Percentiles rank a stretch among this genome's conserved stretches.
Evolutionary conservation across 768 basidiomycete species (phyloP).

Genomic region (Auriscalpium vulgare): DNA sequence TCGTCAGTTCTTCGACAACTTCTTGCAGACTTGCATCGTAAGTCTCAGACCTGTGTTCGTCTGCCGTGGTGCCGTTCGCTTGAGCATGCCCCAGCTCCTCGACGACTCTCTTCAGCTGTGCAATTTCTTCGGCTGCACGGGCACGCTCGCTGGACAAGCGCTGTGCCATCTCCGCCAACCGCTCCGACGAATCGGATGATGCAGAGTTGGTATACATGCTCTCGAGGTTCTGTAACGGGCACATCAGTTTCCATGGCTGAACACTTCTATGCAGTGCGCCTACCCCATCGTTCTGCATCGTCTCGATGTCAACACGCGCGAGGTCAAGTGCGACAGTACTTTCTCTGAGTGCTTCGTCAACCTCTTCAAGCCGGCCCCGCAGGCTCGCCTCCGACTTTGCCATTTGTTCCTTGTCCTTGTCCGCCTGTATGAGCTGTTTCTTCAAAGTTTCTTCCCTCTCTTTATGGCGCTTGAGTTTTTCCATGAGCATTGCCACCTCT

Average conservation of each 20-base stretch:
- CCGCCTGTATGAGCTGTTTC: constrained; percentile 61
- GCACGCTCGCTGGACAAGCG: constrained; percentile 43
- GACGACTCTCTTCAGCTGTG: constrained; percentile 40
- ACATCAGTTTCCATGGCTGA: constrained; percentile 30
- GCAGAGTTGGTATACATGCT: constrained; percentile 35
- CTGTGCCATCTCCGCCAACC: constrained; percentile 39
- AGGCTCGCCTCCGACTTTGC: constrained; percentile 53
- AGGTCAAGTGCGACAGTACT: constrained; percentile 83
- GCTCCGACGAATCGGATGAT: constrained; percentile 24
- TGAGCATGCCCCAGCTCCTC: constrained; percentile 19
- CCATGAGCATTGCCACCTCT: constrained; percentile 59
- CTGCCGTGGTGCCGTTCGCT: background rate
- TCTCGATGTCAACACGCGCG: constrained; percentile 85
- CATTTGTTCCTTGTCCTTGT: constrained; percentile 57
- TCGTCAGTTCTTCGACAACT: constrained; percentile 4
- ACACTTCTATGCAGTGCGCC: too few species aligned
- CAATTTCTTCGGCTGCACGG: constrained; percentile 49
- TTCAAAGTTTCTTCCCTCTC: constrained; percentile 66
- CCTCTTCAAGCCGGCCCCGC: constrained; percentile 66
- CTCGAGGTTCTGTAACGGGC: constrained; percentile 56
- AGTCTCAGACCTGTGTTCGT: background rate
- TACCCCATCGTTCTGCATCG: constrained; percentile 48
- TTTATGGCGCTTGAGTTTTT: constrained; percentile 58
- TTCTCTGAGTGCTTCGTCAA: constrained; percentile 86
- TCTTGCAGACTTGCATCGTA: constrained; percentile 1